Evolutionary conservation across 2,329 filamentous ascomycete species (phyloP).

Genomic region (Bipolaris sorokiniana): DNA sequence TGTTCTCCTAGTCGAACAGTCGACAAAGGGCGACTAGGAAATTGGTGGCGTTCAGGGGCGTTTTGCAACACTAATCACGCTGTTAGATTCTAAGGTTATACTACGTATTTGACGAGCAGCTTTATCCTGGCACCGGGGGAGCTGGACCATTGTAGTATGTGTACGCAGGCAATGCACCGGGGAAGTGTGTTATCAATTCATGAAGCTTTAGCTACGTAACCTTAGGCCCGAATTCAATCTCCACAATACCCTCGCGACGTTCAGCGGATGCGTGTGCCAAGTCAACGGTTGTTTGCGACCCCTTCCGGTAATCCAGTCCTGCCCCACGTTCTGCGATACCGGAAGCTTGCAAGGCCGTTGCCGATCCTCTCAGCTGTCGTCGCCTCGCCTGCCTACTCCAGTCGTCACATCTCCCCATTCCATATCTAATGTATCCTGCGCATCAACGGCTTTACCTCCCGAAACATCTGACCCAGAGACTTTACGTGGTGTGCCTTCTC

Average conservation of each 20-base stretch:
- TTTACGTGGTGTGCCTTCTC: background rate
- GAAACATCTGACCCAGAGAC: background rate
- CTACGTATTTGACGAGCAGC: no score
- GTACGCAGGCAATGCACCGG: no score
- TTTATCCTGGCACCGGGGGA: no score
- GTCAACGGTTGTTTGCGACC: slow-evolving; percentile 1
- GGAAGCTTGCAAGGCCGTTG: background rate
- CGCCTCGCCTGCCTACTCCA: background rate
- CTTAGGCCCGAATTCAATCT: background rate
- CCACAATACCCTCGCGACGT: background rate
- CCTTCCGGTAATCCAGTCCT: background rate
- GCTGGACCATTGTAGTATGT: no score
- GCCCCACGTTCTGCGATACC: background rate
- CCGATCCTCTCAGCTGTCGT: background rate
- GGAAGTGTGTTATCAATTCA: no score
- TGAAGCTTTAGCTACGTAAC: background rate
- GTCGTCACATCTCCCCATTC: no score
- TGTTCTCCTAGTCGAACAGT: background rate
- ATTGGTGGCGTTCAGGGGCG: background rate
- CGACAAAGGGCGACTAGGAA: background rate
- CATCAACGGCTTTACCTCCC: background rate
- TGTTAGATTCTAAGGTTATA: no score
- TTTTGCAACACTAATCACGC: background rate
- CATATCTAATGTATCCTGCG: background rate
- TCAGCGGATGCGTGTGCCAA: slow-evolving; percentile 1